Evolutionary conservation across 352 stramenopile genomes (phyloP).

Genomic region (Globisporangium apiculatum): DNA sequence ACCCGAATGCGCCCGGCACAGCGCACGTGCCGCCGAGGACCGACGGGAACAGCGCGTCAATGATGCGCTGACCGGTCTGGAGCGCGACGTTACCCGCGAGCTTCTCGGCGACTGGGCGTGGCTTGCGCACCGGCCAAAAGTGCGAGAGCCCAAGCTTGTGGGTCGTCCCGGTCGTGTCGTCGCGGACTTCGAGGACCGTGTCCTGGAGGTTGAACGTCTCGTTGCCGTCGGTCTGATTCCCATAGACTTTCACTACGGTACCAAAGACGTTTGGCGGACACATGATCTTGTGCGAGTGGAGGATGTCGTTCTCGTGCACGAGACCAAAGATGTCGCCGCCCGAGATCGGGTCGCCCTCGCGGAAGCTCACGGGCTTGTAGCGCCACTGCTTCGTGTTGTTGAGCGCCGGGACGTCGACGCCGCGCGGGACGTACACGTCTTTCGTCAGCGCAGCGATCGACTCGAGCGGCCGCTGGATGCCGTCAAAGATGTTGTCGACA

Average conservation of each 20-base stretch:
- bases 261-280: constrained; percentile 98
- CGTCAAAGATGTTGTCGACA: constrained; percentile 99
- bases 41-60: constrained; percentile 98
- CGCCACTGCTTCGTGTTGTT: constrained; percentile 92
- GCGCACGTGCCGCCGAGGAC: constrained; percentile 98
- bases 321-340: constrained; percentile 97
- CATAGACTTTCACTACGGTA: constrained; percentile 98
- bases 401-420: constrained; percentile 95
- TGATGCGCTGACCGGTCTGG: constrained; percentile 98
- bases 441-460: constrained; percentile 91
- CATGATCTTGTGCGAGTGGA: constrained; percentile 99
- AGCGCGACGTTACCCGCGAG: constrained; percentile 96
- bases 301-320: constrained; percentile 99
- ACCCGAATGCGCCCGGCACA: constrained; percentile 98
- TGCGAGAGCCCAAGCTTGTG: constrained; percentile 96
- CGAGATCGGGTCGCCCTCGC: constrained; percentile 92
- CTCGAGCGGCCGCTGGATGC: constrained; percentile 98
- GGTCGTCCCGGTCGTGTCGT: constrained; percentile 93
- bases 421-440: constrained; percentile 97
- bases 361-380: constrained; percentile 93
- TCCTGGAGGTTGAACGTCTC: constrained; percentile 96
- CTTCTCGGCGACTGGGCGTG: constrained; percentile 97
- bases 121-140: constrained; percentile 97
- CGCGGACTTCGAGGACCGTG: constrained; percentile 97
- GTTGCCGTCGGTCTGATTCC: constrained; percentile 92